A percentile compares a stretch with the other conserved stretches of the same genome.
phyloP scores from a whole-genome alignment of 2,329 filamentous ascomycete species.

The Xylaria multiplex region DNA sequence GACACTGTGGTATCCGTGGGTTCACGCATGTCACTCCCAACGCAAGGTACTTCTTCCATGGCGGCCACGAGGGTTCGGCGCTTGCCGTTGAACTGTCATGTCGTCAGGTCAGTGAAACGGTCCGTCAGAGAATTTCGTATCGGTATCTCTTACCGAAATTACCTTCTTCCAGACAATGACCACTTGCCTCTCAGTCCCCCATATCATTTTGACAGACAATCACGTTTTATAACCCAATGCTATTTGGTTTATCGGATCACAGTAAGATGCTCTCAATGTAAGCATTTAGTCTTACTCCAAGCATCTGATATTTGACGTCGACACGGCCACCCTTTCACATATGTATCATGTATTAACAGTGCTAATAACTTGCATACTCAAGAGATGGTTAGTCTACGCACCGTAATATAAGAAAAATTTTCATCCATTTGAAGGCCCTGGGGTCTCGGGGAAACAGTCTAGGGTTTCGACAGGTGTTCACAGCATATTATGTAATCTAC shows the following conservation, averaged over 20 bases:
- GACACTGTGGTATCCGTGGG: slow-evolving; percentile 14
- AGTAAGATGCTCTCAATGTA: neutral
- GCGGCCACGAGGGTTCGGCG: slow-evolving; percentile 25
- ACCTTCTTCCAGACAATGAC: neutral
- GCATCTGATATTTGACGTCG: neutral
- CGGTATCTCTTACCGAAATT: slow-evolving; percentile 18
- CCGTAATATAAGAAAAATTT: neutral
- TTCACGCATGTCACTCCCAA: slow-evolving; percentile 31
- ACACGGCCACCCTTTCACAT: neutral
- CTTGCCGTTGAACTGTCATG: slow-evolving; percentile 20
- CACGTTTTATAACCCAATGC: neutral
- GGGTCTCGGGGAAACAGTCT: neutral
- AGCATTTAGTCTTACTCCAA: neutral
- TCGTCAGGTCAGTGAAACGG: slow-evolving; percentile 3
- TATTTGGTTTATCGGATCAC: neutral
- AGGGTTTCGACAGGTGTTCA: neutral
- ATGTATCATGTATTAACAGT: neutral
- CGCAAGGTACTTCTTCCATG: slow-evolving; percentile 32
- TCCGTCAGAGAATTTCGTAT: slow-evolving; percentile 18
- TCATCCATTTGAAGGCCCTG: neutral
- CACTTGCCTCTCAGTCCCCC: neutral
- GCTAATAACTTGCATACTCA: neutral
- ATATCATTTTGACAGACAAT: neutral
- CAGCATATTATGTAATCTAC: slow-evolving; percentile 8
- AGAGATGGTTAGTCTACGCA: too few species aligned